A percentile compares a stretch with the other conserved stretches of the same genome.
Evolutionary conservation across 495 filamentous ascomycete species (phyloP).

Genomic region (Penicillium longicatenatum): DNA sequence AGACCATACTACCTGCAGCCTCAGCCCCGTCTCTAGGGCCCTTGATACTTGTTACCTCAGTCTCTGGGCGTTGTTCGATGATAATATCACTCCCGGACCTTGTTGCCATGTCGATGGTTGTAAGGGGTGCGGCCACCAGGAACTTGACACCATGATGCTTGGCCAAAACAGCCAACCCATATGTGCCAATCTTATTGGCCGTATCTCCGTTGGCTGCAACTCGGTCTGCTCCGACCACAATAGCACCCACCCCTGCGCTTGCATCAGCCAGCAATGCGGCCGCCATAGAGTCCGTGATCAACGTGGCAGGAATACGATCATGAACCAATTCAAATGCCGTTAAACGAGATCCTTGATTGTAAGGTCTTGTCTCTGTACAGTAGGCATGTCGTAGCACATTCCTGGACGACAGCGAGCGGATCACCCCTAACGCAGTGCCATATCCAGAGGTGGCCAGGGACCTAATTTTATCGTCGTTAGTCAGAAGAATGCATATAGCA

Average conservation of each 20-base stretch:
- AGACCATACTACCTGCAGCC: slow-evolving; percentile 50
- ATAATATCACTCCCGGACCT: slow-evolving; percentile 71
- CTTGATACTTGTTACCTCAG: slow-evolving; percentile 78
- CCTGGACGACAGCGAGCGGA: slow-evolving; percentile 74
- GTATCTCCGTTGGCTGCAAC: slow-evolving; percentile 97
- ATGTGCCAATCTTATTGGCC: slow-evolving; percentile 99
- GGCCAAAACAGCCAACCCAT: slow-evolving; percentile 82
- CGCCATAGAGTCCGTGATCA: slow-evolving; percentile 98
- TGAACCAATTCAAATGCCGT: slow-evolving; percentile 96
- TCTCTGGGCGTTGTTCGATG: slow-evolving; percentile 80
- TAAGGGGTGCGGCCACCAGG: slow-evolving; percentile 90
- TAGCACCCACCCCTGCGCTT: slow-evolving; percentile 67
- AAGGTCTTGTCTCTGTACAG: slow-evolving; percentile 96
- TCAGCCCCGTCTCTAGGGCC: slow-evolving; percentile 63
- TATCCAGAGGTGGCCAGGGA: slow-evolving; percentile 96
- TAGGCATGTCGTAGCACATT: slow-evolving; percentile 73
- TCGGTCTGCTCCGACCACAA: slow-evolving; percentile 92
- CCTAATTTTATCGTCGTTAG: slow-evolving; percentile 38
- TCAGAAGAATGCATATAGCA: slow-evolving; percentile 3
- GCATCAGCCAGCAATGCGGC: slow-evolving; percentile 72
- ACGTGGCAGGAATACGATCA: slow-evolving; percentile 86
- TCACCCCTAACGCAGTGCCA: slow-evolving; percentile 91
- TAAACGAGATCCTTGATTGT: slow-evolving; percentile 94
- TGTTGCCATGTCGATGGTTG: slow-evolving; percentile 87
- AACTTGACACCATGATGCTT: slow-evolving; percentile 88